Evolutionary conservation across 768 basidiomycete genomes (phyloP), one percentile per base, ranked within the genome.

Genomic region (Kwoniella shandongensis): DNA sequence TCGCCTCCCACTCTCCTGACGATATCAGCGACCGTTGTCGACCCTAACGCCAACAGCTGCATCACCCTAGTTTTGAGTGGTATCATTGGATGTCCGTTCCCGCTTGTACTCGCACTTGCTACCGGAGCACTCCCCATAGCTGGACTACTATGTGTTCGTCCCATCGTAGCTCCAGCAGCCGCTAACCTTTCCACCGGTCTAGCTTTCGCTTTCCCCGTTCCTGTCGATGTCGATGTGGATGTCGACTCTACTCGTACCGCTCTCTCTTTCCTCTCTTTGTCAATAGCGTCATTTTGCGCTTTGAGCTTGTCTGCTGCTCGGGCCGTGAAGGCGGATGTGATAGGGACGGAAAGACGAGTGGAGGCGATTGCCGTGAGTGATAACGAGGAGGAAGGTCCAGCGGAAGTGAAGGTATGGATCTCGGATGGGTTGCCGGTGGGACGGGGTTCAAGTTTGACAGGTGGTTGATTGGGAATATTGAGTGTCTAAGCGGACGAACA

Each of bases 21-120:
- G 2, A 73, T 56, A 2, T 73, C 66, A 4, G 42, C 40, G 8
- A 62, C 59, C 8, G 44, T 53, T 30, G 60, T 64, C 7, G 67
- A 63, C 5, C 71, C 71, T 11, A 73, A 51, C 4, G 69, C 68
- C 1, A 73, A 53, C n/a, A 61, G 45, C 49, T 73, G 71, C 54
- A 73, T 61, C 4, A 73, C 71, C 30, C 71, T 45, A 17, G 71
- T 73, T 54, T 73, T 73, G 42, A 73, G 65, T 13, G 70, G 70
- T 30, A 72, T 62, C 44, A 63, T 61, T 11, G 65, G 62, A 17
- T 36, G 36, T 27, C 46, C 53, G 13, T 36, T 35, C 18, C 40
- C 53, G 15, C 22, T 30, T 11, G 51, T 30, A 30, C 22, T 15
- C 5, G 51, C 13, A 42, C 41, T 25, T 20, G 40, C n/a, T n/a